These are phyloP conservation scores for Phoenix roebelenii DNA, from an alignment of 176 grass and related monocot species.

Conservation along the genomic window DNA sequence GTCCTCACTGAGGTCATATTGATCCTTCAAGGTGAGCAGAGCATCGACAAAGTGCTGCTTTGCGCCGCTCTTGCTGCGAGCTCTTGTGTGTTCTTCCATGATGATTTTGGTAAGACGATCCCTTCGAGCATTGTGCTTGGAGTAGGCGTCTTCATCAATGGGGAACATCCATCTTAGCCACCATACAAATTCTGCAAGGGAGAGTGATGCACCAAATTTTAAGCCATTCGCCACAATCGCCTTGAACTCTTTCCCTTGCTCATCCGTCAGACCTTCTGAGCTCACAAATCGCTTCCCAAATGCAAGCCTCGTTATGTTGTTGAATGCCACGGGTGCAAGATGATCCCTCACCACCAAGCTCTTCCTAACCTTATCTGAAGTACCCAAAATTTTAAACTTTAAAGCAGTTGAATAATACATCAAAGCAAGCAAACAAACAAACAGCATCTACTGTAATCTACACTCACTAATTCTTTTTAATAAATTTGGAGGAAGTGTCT, in stretches of 20 bases:
- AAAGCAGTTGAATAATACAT: no score
- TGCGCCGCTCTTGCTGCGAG: slow-evolving; percentile 29
- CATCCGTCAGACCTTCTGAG: slow-evolving; percentile 42
- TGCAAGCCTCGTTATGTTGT: slow-evolving; percentile 67
- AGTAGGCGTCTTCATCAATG: slow-evolving; percentile 35
- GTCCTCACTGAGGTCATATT: slow-evolving; percentile 61
- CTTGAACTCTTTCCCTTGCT: slow-evolving; percentile 79
- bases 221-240: slow-evolving; percentile 44
- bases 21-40: slow-evolving; percentile 41
- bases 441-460: no score
- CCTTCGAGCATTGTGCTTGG: slow-evolving; percentile 27
- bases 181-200: slow-evolving; percentile 38
- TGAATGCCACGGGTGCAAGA: slow-evolving; percentile 45
- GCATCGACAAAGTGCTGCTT: slow-evolving; percentile 69
- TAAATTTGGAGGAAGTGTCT: no score
- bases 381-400: neutral
- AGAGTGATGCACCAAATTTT: slow-evolving; percentile 64
- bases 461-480: no score
- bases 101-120: slow-evolving; percentile 51
- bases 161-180: slow-evolving; percentile 54
- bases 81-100: slow-evolving; percentile 49
- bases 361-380: slow-evolving; percentile 39
- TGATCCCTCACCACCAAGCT: slow-evolving; percentile 31
- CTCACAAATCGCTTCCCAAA: slow-evolving; percentile 82
- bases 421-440: no score